Percentiles rank a stretch among this genome's conserved stretches.
Evolutionary conservation across 2,329 filamentous ascomycete genomes (phyloP).

Genomic region (Aspergillus sp.): DNA sequence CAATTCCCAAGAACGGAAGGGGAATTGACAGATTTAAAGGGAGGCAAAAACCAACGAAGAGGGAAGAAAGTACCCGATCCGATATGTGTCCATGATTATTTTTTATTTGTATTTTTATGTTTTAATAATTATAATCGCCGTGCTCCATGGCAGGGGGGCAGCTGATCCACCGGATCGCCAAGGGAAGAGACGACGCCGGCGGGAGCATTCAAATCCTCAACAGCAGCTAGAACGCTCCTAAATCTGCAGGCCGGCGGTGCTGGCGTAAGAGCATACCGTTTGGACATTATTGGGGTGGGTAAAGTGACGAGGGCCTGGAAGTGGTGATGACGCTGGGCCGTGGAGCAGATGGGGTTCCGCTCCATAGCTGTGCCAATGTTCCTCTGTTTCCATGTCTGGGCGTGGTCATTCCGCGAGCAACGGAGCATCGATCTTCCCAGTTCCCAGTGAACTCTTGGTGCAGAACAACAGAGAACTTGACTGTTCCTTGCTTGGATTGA

Average conservation of each 20-base stretch:
- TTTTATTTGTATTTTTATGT: not conserved
- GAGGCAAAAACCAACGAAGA: conserved; percentile 7
- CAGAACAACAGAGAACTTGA: not conserved
- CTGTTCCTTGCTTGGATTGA: not conserved
- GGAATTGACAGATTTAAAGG: conserved; percentile 5
- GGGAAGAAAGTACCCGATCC: conserved; percentile 4
- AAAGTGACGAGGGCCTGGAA: conserved; percentile 26
- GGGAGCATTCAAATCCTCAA: not conserved
- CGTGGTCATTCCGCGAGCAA: conserved; percentile 9
- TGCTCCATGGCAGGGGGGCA: conserved; percentile 1
- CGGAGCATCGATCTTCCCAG: not conserved
- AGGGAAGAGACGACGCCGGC: not conserved
- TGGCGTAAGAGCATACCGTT: not conserved
- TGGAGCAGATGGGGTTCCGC: conserved; percentile 17
- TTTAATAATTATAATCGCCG: conserved; percentile 8
- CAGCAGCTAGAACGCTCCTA: not conserved
- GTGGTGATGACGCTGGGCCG: conserved; percentile 27
- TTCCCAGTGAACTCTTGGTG: not conserved
- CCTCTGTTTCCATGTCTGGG: too few species aligned
- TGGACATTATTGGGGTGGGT: conserved; percentile 11
- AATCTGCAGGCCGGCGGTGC: not conserved
- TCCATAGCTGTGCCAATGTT: not conserved
- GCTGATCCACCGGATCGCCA: conserved; percentile 27
- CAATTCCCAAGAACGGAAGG: not conserved
- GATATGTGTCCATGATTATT: not conserved